Evolutionary conservation across 2,329 filamentous ascomycete species (phyloP), one percentile per base, ranked within the genome.

Genomic region (Penicillium sp.): DNA sequence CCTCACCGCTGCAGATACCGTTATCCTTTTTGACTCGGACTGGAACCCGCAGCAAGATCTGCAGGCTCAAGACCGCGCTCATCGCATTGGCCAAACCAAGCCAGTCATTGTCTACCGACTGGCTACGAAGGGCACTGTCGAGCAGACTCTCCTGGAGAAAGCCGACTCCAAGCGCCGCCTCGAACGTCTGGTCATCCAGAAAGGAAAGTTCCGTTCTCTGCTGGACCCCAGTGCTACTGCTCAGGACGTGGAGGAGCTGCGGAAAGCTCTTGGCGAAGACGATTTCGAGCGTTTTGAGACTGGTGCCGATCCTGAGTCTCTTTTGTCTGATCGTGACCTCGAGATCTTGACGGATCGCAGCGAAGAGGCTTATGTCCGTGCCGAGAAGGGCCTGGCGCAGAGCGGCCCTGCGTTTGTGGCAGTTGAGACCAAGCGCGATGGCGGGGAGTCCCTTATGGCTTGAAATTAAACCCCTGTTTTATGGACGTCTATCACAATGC

Each of bases 11-110:
- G 92, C 92, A 0, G 92, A 97, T 62, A 96, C 92, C 0, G 92
- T 96, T 10, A 88, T 97, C 41, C 78, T 97, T 0, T 97, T 94
- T 61, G 92, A 97, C 70, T 85, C 80, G 9, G 84, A 96, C 64
- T 96, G 92, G 85, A 99, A 99, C 63, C 94, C 94, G 0, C 94
- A 99, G 69, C 92, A 96, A 67, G 94, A 99, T 69, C 79, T 99
- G 0, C 94, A 99, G 67, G 94, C 94, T 0, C 94, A 97, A 72
- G 94, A 99, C 66, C 89, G 94, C 5, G 91, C 90, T 0, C 94
- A 99, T 68, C 85, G 94, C 11, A 97, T 99, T 56, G 94, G 94
- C 0, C 94, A 99, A 70, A 96, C 86, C 0, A 82, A 87, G 2
- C 94, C 94, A 0, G 94, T 99, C 1, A 84, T 99, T 18, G 88